Evolutionary conservation across 257 asterid species (phyloP), one percentile per base, ranked within the genome.

Genomic region (Plantago ovata): DNA sequence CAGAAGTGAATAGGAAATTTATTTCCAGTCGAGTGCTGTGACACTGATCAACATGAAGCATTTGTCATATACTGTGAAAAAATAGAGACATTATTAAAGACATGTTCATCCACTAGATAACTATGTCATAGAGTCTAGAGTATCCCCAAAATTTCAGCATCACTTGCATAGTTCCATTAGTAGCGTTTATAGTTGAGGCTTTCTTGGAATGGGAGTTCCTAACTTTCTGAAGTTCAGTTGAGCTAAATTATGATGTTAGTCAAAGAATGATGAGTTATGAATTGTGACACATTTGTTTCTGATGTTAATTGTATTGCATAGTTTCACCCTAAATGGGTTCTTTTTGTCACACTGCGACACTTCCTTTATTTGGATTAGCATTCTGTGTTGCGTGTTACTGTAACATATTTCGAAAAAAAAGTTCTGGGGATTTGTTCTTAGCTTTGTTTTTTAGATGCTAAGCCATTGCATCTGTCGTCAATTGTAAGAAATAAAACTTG

Each of bases 1-100:
- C 20, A 22, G 11, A 22, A 14, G 59, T 49, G 60, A 49, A 16
- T 40, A 39, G 60, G 65, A 23, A 21, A 38, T 24, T 16, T 15
- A 28, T 28, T 28, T 28, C 36, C 36, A 28, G 7, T 28, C 7
- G 36, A 28, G 36, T 28, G 36, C 3, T 28, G 4, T 28, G 36
- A 28, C 0, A 3, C 36, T 3, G 33, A 3, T 28, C 6, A 2
- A 8, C 7, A 3, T 28, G 36, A 28, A 28, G 36, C 36, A 28
- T 28, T 28, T 28, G 36, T 8, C 36, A 28, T 28, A 28, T 28
- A 28, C 14, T 52, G 18, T 49, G 9, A 20, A 47, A 6, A 45
- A 18, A 44, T 15, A 47, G 20, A 49, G 20, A 49, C 7, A 7
- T 21, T 5, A 49, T 24, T 20, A 49, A 20, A 22, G 11, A 20